Evolutionary conservation across 106 monocot genomes (phyloP).

Genomic region (Allium sativum): DNA sequence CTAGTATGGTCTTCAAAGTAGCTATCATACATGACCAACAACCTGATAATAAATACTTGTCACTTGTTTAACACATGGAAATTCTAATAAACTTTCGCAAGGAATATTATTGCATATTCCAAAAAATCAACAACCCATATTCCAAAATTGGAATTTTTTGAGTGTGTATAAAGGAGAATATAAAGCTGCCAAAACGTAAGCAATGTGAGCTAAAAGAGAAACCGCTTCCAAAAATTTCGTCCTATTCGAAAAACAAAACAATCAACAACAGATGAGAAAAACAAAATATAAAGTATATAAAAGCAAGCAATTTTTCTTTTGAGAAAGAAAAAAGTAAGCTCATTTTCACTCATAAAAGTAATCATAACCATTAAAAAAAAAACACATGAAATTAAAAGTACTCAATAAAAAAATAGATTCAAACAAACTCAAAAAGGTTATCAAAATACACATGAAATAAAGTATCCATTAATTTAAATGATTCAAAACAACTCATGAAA

Average conservation of each 20-base stretch:
- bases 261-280: neutral
- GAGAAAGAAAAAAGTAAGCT: conserved; percentile 5
- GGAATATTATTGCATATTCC: neutral
- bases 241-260: neutral
- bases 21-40: conserved; percentile 21
- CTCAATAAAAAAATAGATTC: no score
- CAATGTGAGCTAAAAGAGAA: conserved; percentile 2
- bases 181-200: neutral
- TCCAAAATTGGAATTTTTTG: neutral
- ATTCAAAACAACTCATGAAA: neutral
- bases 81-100: neutral
- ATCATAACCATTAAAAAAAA: conserved; percentile 4
- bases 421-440: neutral
- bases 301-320: conserved; percentile 3
- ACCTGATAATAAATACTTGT: conserved; percentile 8
- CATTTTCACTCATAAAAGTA: neutral
- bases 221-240: conserved; percentile 1
- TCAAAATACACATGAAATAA: neutral
- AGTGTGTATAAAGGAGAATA: neutral
- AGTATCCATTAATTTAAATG: conserved; percentile 1
- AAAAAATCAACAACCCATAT: conserved; percentile 12
- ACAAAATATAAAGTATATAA: neutral
- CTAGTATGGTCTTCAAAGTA: conserved; percentile 23
- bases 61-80: neutral
- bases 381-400: no score